Conservation (phyloP, 805 yeast genomes). For the Dipodascus geniculatus region DNA sequence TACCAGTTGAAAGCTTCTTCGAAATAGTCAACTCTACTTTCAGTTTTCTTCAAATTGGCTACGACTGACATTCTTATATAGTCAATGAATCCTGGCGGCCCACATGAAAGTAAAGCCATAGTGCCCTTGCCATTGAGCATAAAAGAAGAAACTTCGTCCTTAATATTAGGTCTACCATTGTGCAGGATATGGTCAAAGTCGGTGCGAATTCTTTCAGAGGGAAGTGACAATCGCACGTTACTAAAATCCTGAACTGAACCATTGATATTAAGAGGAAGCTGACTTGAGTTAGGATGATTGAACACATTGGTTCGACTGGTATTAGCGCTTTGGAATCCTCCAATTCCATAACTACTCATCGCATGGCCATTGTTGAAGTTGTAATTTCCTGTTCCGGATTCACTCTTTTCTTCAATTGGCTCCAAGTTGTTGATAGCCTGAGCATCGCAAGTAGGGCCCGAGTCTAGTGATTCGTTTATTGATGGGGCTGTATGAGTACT, state of each 20-base stretch:
- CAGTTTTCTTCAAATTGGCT: constrained; percentile 4
- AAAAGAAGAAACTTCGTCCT: constrained; percentile 7
- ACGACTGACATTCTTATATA: constrained; percentile 34
- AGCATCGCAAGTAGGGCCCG: not conserved
- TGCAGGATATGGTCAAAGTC: not conserved
- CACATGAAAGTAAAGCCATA: constrained; percentile 43
- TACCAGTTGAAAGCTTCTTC: constrained; percentile 29
- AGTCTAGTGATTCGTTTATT: no score
- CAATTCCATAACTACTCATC: not conserved
- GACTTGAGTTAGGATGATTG: constrained; percentile 1
- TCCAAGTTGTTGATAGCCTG: not conserved
- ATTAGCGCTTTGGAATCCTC: not conserved
- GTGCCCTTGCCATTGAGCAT: constrained; percentile 23
- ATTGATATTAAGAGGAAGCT: not conserved
- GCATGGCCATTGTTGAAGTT: not conserved
- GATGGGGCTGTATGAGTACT: not conserved
- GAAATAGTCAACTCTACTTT: constrained; percentile 21
- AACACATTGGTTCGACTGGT: not conserved
- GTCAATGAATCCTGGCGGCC: constrained; percentile 47
- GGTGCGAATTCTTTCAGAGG: not conserved
- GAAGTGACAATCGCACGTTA: not conserved
- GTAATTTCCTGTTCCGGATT: not conserved
- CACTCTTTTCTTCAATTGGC: not conserved
- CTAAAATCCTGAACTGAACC: not conserved
- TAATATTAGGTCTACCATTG: constrained; percentile 7